A percentile compares a stretch with the other conserved stretches of the same genome.
Conservation (phyloP, 768 basidiomycete genomes). For the Leccinum broughii region DNA sequence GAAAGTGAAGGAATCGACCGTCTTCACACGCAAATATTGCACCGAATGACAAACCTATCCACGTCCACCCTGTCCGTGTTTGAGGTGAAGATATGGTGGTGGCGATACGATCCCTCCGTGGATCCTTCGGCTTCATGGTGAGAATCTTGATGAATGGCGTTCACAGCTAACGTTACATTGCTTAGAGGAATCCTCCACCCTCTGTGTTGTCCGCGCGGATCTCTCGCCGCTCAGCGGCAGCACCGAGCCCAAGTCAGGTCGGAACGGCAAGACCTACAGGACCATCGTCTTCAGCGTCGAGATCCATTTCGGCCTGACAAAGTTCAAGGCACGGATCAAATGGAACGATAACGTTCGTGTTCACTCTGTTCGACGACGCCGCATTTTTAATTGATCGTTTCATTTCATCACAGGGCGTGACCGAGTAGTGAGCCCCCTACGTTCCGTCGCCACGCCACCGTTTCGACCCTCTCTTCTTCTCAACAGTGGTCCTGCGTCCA, state of each 20-base stretch:
- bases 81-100: conserved; percentile 87
- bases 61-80: conserved; percentile 65
- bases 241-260: conserved; percentile 34
- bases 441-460: neutral
- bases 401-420: too few species aligned
- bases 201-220: conserved; percentile 79
- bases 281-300: conserved; percentile 81
- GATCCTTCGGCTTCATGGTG: conserved; percentile 61
- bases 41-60: conserved; percentile 58
- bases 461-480: neutral
- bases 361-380: too few species aligned
- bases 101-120: conserved; percentile 69
- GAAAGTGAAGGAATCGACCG: conserved; percentile 79
- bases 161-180: conserved; percentile 1
- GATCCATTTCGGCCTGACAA: conserved; percentile 81
- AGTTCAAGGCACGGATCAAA: conserved; percentile 81
- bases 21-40: conserved; percentile 55
- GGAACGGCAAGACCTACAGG: conserved; percentile 46
- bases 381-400: too few species aligned
- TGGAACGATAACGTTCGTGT: conserved; percentile 73
- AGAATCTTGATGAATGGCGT: neutral
- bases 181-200: conserved; percentile 68
- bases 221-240: conserved; percentile 72
- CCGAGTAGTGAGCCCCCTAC: too few species aligned
- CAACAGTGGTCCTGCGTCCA: conserved; percentile 71